phyloP scores from a whole-genome alignment of 768 basidiomycete species.

The Tulasnella sp. region DNA sequence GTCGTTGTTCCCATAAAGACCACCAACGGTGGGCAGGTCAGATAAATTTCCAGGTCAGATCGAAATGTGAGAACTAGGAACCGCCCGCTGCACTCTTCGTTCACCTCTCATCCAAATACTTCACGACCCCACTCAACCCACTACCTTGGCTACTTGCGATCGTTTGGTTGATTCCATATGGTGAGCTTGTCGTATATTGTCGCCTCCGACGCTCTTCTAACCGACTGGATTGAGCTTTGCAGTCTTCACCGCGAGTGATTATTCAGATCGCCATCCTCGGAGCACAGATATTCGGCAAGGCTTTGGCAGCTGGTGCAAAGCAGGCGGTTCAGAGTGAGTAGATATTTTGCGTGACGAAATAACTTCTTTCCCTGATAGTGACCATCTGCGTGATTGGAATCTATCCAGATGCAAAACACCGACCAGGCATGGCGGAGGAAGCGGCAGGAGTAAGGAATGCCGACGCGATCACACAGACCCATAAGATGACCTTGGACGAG shows the following conservation, averaged over 20 bases:
- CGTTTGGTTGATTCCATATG: not conserved
- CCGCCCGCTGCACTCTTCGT: not conserved
- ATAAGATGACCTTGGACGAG: constrained; percentile 92
- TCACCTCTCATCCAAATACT: constrained; percentile 2
- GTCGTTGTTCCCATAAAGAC: no score
- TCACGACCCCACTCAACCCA: not conserved
- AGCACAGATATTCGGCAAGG: constrained; percentile 78
- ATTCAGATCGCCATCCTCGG: constrained; percentile 72
- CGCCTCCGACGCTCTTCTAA: not conserved
- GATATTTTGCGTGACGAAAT: not conserved
- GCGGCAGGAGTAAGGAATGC: constrained; percentile 61
- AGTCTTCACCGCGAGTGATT: constrained; percentile 73
- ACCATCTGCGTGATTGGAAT: not conserved
- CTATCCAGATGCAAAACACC: constrained; percentile 76
- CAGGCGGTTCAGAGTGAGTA: constrained; percentile 87
- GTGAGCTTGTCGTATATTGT: no score
- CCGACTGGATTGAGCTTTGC: not conserved
- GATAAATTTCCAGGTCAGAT: constrained; percentile 1
- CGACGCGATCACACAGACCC: constrained; percentile 71
- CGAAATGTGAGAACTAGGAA: not conserved
- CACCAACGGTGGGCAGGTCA: no score
- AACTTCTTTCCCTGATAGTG: not conserved
- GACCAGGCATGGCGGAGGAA: constrained; percentile 59
- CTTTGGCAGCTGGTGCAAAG: constrained; percentile 75
- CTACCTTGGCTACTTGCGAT: not conserved